phyloP scores from a whole-genome alignment of 345 rosid species.

The Geranium rotundifolium region DNA sequence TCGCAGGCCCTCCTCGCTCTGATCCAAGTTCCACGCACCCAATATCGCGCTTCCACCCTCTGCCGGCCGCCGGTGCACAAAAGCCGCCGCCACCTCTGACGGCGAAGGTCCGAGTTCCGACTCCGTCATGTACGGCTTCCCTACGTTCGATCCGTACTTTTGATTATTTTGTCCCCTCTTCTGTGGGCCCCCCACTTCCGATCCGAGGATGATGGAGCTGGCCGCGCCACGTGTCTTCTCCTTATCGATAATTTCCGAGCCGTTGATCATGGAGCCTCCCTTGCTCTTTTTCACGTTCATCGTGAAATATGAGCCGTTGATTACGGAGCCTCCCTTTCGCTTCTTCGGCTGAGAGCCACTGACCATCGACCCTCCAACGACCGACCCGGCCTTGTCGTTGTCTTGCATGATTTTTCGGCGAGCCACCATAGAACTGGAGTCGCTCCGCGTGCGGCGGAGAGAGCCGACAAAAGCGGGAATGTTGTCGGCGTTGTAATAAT shows the following conservation, averaged over 20 bases:
- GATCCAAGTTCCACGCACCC: conserved; percentile 52
- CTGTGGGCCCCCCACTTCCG: neutral
- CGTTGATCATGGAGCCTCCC: conserved; percentile 8
- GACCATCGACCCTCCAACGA: conserved; percentile 23
- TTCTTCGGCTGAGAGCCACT: conserved; percentile 14
- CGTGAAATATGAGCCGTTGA: conserved; percentile 3
- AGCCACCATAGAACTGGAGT: conserved; percentile 48
- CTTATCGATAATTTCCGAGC: conserved; percentile 6
- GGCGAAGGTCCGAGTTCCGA: conserved; percentile 81
- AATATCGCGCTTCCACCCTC: conserved; percentile 41
- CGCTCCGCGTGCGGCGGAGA: conserved; percentile 69
- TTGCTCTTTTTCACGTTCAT: neutral
- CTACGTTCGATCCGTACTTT: neutral
- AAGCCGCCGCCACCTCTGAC: conserved; percentile 60
- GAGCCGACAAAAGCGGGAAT: conserved; percentile 9
- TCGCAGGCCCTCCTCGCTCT: conserved; percentile 63
- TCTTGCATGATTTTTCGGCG: conserved; percentile 1
- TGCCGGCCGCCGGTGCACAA: conserved; percentile 12
- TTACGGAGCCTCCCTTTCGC: conserved; percentile 9
- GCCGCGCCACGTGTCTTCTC: neutral
- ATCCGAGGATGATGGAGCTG: conserved; percentile 3
- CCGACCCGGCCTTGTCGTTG: too few relatives aligned
- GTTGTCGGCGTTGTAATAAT: too few relatives aligned
- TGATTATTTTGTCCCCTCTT: neutral
- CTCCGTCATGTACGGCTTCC: conserved; percentile 31